Evolutionary conservation across 371 early-diverging fungal genomes (phyloP).

Genomic region (Mucor saturninus): DNA sequence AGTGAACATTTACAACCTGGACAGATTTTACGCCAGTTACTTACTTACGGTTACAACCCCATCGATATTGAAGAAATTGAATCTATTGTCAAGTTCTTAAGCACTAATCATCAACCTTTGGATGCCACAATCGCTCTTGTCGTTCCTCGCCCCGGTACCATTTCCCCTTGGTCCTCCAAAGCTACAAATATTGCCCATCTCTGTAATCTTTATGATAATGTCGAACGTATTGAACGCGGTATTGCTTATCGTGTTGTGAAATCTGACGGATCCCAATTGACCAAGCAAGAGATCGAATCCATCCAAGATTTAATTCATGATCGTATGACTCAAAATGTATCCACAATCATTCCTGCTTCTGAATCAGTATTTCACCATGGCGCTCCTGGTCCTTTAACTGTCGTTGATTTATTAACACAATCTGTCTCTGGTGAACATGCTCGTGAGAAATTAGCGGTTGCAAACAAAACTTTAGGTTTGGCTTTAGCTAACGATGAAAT

Average conservation of each 20-base stretch:
- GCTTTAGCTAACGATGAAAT: conserved; percentile 95
- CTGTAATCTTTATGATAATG: conserved; percentile 75
- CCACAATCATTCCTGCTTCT: conserved; percentile 63
- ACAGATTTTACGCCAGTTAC: conserved; percentile 49
- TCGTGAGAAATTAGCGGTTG: conserved; percentile 67
- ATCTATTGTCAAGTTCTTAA: conserved; percentile 46
- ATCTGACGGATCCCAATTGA: conserved; percentile 37
- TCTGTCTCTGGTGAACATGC: conserved; percentile 35
- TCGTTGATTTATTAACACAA: conserved; percentile 64
- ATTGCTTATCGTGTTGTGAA: conserved; percentile 66
- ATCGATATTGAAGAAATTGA: conserved; percentile 35
- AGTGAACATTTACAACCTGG: conserved; percentile 42
- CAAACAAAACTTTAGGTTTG: conserved; percentile 89
- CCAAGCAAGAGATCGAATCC: conserved; percentile 40
- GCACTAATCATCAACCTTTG: conserved; percentile 32
- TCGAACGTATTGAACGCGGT: conserved; percentile 90
- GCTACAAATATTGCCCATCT: conserved; percentile 94
- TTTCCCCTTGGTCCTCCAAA: conserved; percentile 99
- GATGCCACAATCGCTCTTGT: conserved; percentile 61
- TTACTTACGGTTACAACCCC: conserved; percentile 53
- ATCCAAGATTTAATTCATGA: conserved; percentile 77
- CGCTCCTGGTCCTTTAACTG: conserved; percentile 76
- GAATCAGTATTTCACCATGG: conserved; percentile 78
- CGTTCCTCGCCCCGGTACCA: conserved; percentile 91
- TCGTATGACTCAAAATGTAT: conserved; percentile 90